These are phyloP conservation scores for Lepraria neglecta DNA, from an alignment of 495 filamentous ascomycete genomes.

Conservation along the genomic window DNA sequence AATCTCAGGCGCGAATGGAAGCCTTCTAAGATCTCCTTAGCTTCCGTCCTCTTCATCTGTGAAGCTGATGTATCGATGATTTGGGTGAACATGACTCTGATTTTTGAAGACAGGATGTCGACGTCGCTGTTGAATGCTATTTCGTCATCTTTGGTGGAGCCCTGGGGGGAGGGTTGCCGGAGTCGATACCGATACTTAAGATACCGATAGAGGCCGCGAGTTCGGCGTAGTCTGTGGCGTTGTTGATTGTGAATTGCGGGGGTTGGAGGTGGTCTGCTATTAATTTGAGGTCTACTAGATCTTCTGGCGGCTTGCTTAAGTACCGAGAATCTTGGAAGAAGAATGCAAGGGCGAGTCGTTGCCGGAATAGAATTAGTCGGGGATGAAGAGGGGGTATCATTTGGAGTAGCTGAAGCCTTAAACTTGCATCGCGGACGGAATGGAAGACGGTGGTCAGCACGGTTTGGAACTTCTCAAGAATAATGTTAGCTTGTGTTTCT, in stretches of 20 bases:
- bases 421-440: slow-evolving; percentile 42
- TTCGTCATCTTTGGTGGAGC: slow-evolving; percentile 33
- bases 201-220: slow-evolving; percentile 58
- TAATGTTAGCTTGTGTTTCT: slow-evolving; percentile 26
- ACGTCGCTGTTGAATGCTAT: slow-evolving; percentile 60
- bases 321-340: slow-evolving; percentile 50
- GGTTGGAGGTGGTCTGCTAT: slow-evolving; percentile 49
- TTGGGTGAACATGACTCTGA: slow-evolving; percentile 60
- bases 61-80: slow-evolving; percentile 72
- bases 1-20: slow-evolving; percentile 65
- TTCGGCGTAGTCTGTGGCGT: slow-evolving; percentile 58
- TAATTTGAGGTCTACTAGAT: slow-evolving; percentile 44
- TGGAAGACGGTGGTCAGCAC: slow-evolving; percentile 48
- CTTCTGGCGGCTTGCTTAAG: slow-evolving; percentile 39
- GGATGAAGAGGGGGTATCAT: slow-evolving; percentile 49
- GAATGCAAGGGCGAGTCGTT: slow-evolving; percentile 67
- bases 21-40: slow-evolving; percentile 64
- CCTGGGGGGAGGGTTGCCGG: slow-evolving; percentile 38
- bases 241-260: slow-evolving; percentile 43
- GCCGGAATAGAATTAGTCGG: slow-evolving; percentile 55
- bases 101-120: slow-evolving; percentile 54
- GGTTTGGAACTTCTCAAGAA: slow-evolving; percentile 42
- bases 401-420: slow-evolving; percentile 56
- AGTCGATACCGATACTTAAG: slow-evolving; percentile 68
- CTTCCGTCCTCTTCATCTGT: slow-evolving; percentile 63